Conservation (phyloP, 2,329 filamentous ascomycete genomes). For the Trichoderma sp. region DNA sequence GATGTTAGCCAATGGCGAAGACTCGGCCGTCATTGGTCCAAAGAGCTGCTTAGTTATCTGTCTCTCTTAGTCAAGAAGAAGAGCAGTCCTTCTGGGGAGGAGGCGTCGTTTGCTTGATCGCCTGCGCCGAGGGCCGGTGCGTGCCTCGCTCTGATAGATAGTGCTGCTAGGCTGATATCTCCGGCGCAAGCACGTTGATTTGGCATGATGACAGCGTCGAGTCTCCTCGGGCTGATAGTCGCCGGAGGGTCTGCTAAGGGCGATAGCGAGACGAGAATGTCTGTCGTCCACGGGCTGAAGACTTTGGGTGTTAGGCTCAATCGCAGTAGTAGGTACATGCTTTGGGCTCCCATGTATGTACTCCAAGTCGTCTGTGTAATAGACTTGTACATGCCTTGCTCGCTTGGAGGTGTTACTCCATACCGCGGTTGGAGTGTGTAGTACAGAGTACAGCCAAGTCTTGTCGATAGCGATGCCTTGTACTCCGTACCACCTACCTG, state of each 20-base stretch:
- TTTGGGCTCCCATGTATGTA: conserved; percentile 26
- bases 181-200: not conserved
- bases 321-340: conserved; percentile 8
- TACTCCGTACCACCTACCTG: not conserved
- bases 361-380: conserved; percentile 20
- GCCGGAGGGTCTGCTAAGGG: not conserved
- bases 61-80: not conserved
- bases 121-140: not conserved
- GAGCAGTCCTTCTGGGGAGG: not conserved
- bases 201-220: not conserved
- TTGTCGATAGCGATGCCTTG: not conserved
- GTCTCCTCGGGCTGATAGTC: not conserved
- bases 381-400: conserved; percentile 19
- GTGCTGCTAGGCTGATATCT: conserved; percentile 9
- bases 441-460: conserved; percentile 1
- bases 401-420: not conserved
- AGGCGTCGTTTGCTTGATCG: not conserved
- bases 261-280: conserved; percentile 8
- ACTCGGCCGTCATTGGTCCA: conserved; percentile 1
- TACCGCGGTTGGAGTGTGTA: not conserved
- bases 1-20: conserved; percentile 2
- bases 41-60: not conserved
- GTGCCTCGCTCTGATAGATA: not conserved
- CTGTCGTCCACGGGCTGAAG: conserved; percentile 12
- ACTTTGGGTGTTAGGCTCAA: conserved; percentile 1